Evolutionary conservation across 2,329 filamentous ascomycete genomes (phyloP), one percentile per base, ranked within the genome.

Genomic region (Sporothrix protearum): DNA sequence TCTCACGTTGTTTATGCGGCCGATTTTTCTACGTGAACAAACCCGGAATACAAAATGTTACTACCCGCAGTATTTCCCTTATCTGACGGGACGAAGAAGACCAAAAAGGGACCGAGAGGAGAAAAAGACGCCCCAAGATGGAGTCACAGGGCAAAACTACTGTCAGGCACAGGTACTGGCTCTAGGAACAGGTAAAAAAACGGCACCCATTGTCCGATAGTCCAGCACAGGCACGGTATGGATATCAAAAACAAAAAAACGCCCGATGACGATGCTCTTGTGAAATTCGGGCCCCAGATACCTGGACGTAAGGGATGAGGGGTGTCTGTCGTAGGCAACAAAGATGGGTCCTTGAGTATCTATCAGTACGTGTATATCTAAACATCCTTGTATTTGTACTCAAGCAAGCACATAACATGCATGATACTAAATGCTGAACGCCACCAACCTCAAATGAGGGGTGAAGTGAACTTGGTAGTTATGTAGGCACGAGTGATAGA

Each of bases 191-290:
- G 9, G 42, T 12, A 5, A 39, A 49, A 42, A 36, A n/a, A 49
- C 63, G 22, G 45, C 25, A 30, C 22, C 3, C 45, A 42, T 7
- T 12, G 57, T 22, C 19, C 30, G 16, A 10, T 25, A 30, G 5
- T 33, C 19, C 14, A 6, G 57, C 4, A 28, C 53, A 61, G 57
- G 33, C 7, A 22, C 33, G n/a, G n/a, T n/a, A n/a, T n/a, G n/a
- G n/a, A n/a, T n/a, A n/a, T n/a, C n/a, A n/a, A 45, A 25, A n/a
- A 25, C 19, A 12, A 19, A 53, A 28, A 68, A 55, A 55, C 22
- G 45, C 45, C 64, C 66, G 66, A 68, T 57, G 66, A 55, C n/a
- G 66, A 55, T 68, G 66, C n/a, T 28, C 33, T 42, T 45, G 10
- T 42, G 36, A 55, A 45, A 68, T 42, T 28, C 42, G 49, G 47